These are phyloP conservation scores for Oehlia diaphana DNA, from an alignment of 192 early-diverging fungal genomes.

Conservation along the genomic window DNA sequence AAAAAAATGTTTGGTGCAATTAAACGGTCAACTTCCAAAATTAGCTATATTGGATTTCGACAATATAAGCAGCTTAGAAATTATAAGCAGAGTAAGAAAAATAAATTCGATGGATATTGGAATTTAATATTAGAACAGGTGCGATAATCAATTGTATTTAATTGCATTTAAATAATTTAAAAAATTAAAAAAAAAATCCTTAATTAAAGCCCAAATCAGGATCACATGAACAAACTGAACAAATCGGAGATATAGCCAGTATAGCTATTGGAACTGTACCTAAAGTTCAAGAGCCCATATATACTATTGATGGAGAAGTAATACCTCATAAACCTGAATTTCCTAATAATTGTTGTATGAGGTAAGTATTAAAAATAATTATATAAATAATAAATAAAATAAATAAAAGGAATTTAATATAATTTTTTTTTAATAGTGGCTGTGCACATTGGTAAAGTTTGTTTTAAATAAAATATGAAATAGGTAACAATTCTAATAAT, in stretches of 20 bases:
- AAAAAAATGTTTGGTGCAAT: not conserved
- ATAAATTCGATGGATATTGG: conserved; percentile 16
- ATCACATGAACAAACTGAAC: not conserved
- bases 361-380: not conserved
- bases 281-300: not conserved
- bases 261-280: not conserved
- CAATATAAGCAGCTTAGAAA: not conserved
- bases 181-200: not conserved
- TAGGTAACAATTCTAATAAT: not conserved
- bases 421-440: not conserved
- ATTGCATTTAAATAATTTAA: no score
- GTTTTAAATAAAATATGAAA: not conserved
- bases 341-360: conserved; percentile 29
- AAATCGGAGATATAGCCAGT: not conserved
- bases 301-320: conserved; percentile 17
- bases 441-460: conserved; percentile 18
- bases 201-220: not conserved
- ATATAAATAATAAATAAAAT: not conserved
- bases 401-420: not conserved
- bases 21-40: not conserved
- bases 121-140: conserved; percentile 13
- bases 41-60: not conserved
- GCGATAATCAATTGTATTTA: not conserved
- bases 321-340: conserved; percentile 18
- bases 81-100: not conserved